Conservation (phyloP, 306 rosid species). For the Neltuma alba region DNA sequence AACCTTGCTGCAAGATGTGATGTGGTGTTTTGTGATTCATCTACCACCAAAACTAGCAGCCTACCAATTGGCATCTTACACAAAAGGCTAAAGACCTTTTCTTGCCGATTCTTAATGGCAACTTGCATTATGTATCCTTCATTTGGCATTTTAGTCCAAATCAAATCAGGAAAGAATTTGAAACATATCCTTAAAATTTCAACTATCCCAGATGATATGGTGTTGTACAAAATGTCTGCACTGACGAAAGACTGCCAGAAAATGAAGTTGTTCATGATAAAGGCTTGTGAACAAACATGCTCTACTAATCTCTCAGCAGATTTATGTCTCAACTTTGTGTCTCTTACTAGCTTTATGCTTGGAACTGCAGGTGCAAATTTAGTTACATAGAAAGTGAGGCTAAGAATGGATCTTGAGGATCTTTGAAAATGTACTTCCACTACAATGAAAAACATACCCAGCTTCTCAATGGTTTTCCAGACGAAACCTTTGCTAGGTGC, state of each 20-base stretch:
- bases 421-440: neutral
- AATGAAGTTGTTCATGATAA: slow-evolving; percentile 2
- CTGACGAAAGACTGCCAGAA: slow-evolving; percentile 40
- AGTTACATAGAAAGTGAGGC: neutral
- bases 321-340: slow-evolving; percentile 47
- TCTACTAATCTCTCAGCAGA: slow-evolving; percentile 47
- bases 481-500: slow-evolving; percentile 24
- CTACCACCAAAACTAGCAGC: slow-evolving; percentile 27
- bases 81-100: slow-evolving; percentile 45
- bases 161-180: slow-evolving; percentile 49
- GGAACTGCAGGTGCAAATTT: slow-evolving; percentile 52
- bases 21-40: slow-evolving; percentile 45
- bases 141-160: slow-evolving; percentile 39
- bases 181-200: slow-evolving; percentile 51
- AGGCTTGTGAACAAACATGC: slow-evolving; percentile 38
- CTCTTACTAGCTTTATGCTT: slow-evolving; percentile 43
- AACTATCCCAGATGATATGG: slow-evolving; percentile 49
- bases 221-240: slow-evolving; percentile 20
- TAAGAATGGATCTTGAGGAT: neutral
- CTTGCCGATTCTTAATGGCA: slow-evolving; percentile 52
- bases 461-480: slow-evolving; percentile 35
- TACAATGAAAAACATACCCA: slow-evolving; percentile 32
- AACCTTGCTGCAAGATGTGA: slow-evolving; percentile 59
- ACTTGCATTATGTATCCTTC: slow-evolving; percentile 41
- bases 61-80: slow-evolving; percentile 46